Conservation (phyloP, 352 stramenopile genomes). For the Phytophthora pinifolia region DNA sequence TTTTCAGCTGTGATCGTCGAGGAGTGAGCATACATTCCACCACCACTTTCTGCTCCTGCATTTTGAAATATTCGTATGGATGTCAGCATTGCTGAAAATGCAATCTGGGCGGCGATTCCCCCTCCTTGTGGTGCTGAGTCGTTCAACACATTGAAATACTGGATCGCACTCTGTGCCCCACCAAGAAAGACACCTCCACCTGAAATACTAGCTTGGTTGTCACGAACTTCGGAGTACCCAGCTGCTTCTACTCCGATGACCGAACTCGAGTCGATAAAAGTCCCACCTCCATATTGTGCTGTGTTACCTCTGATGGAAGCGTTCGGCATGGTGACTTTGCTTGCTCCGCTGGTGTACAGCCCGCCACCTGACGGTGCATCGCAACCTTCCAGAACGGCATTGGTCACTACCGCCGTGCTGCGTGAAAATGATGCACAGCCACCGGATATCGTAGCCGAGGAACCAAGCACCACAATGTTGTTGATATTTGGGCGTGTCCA, state of each 20-base stretch:
- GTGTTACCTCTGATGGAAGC: conserved; percentile 10
- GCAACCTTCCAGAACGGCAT: conserved; percentile 12
- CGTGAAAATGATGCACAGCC: conserved; percentile 32
- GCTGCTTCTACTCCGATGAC: conserved; percentile 10
- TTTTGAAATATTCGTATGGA: conserved; percentile 22
- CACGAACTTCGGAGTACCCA: conserved; percentile 12
- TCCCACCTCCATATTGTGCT: conserved; percentile 27
- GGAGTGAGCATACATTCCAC: conserved; percentile 19
- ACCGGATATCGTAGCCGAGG: conserved; percentile 17
- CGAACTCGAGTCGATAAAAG: conserved; percentile 36
- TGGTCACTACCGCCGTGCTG: conserved; percentile 15
- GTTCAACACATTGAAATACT: conserved; percentile 23
- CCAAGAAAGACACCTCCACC: conserved; percentile 37
- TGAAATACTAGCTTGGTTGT: conserved; percentile 12
- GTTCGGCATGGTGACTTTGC: conserved; percentile 19
- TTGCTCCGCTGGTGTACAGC: conserved; percentile 12
- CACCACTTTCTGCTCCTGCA: conserved; percentile 23
- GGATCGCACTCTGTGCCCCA: conserved; percentile 26
- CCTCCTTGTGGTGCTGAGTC: conserved; percentile 30
- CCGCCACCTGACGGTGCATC: conserved; percentile 32
- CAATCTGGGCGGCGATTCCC: conserved; percentile 18
- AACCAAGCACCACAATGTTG: conserved; percentile 15
- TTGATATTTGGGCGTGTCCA: conserved; percentile 20
- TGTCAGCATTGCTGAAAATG: neutral
- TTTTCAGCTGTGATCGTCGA: conserved; percentile 10